These are phyloP conservation scores for Garcia nutans DNA, from an alignment of 345 rosid genomes.

Conservation along the genomic window DNA sequence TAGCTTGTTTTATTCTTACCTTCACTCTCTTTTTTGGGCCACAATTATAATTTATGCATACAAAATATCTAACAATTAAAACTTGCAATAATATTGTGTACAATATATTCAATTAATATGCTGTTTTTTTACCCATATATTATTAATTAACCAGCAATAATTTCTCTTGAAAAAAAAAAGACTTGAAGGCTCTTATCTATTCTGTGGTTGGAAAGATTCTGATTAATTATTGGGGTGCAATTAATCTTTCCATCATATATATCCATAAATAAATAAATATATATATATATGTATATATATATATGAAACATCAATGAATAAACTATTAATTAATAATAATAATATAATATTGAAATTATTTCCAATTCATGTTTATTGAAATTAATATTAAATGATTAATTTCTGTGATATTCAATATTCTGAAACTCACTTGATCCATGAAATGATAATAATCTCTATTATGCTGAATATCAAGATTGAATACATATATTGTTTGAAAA, in stretches of 20 bases:
- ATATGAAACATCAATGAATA: too few species aligned
- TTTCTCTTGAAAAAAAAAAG: background rate
- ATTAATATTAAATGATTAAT: background rate
- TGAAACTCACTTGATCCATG: background rate
- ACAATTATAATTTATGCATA: constrained; percentile 21
- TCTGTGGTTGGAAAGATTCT: too few species aligned
- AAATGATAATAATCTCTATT: background rate
- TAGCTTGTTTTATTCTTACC: constrained; percentile 17
- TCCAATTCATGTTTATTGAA: background rate
- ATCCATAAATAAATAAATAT: too few species aligned
- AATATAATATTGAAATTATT: background rate
- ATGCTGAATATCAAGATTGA: background rate
- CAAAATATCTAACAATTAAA: constrained; percentile 26
- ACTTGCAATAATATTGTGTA: background rate
- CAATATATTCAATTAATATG: background rate
- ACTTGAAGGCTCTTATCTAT: too few species aligned
- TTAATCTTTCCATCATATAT: too few species aligned
- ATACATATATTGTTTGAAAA: background rate
- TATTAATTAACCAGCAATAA: background rate
- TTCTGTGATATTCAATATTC: background rate
- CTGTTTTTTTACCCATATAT: too few species aligned
- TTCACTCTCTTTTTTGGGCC: constrained; percentile 25
- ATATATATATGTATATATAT: too few species aligned
- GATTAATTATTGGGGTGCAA: too few species aligned
- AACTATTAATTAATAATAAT: too few species aligned